These are phyloP conservation scores for Limonomyces culmigenus DNA, from an alignment of 1,284 basidiomycete species.

Conservation along the genomic window DNA sequence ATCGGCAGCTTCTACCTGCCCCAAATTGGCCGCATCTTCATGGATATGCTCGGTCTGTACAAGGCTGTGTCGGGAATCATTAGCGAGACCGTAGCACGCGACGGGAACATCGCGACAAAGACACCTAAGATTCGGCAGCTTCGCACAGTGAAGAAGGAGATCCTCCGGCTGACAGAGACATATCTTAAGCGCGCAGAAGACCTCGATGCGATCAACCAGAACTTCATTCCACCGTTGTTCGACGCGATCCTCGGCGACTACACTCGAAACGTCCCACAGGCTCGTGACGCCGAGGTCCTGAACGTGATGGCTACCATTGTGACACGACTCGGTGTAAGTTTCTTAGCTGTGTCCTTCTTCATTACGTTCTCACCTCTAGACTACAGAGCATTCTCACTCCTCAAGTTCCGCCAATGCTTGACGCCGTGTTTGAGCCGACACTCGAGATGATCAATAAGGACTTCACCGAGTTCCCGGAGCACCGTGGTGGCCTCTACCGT, in stretches of 20 bases:
- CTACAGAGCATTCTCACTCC: slow-evolving; percentile 67
- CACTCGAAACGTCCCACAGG: slow-evolving; percentile 83
- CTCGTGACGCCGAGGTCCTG: slow-evolving; percentile 93
- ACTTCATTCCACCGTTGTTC: slow-evolving; percentile 89
- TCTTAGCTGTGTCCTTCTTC: background rate
- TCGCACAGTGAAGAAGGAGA: slow-evolving; percentile 98
- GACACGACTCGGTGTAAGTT: slow-evolving; percentile 62
- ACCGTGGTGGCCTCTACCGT: slow-evolving; percentile 96
- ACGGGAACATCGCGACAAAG: slow-evolving; percentile 87
- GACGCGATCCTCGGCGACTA: slow-evolving; percentile 98
- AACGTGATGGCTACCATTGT: slow-evolving; percentile 99
- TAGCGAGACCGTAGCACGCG: slow-evolving; percentile 68
- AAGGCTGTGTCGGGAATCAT: slow-evolving; percentile 98
- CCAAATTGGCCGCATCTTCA: slow-evolving; percentile 90
- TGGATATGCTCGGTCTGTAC: slow-evolving; percentile 98
- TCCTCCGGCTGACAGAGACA: slow-evolving; percentile 92
- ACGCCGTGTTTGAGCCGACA: slow-evolving; percentile 96
- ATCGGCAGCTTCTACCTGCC: slow-evolving; percentile 96
- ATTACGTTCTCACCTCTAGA: background rate
- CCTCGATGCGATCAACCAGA: slow-evolving; percentile 79
- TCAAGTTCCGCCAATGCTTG: slow-evolving; percentile 92
- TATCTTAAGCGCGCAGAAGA: slow-evolving; percentile 97
- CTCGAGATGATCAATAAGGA: slow-evolving; percentile 99
- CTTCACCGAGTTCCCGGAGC: slow-evolving; percentile 95
- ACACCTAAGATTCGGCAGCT: slow-evolving; percentile 93